phyloP scores from a whole-genome alignment of 2,329 filamentous ascomycete species.

The Cladosporium oxysporum region DNA sequence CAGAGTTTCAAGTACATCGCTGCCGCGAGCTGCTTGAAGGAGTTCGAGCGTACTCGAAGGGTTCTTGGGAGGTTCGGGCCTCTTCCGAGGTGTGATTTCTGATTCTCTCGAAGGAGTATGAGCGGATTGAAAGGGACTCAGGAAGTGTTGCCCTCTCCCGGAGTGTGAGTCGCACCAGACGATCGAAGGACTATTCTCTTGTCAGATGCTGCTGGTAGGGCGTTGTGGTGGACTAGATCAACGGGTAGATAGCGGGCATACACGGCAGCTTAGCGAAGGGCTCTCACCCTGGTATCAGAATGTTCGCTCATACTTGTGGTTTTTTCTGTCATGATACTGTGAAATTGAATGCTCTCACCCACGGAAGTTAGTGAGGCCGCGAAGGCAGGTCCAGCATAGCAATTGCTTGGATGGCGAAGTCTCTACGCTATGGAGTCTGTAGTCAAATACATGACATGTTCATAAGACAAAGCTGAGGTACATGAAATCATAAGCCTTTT shows the following conservation, averaged over 20 bases:
- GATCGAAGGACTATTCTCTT: neutral
- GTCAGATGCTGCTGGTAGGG: neutral
- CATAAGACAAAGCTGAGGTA: too few relatives aligned
- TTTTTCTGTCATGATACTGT: neutral
- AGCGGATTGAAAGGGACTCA: slow-evolving; percentile 27
- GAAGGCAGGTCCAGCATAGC: too few relatives aligned
- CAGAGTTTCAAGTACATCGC: slow-evolving; percentile 57
- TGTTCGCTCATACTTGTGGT: neutral
- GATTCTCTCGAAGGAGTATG: slow-evolving; percentile 51
- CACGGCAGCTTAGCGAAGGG: neutral
- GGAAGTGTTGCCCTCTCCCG: neutral
- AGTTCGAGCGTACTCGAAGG: slow-evolving; percentile 44
- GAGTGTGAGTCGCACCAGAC: neutral
- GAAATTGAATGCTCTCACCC: neutral
- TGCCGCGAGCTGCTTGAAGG: slow-evolving; percentile 52
- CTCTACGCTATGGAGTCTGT: too few relatives aligned
- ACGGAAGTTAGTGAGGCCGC: neutral
- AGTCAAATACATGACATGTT: neutral
- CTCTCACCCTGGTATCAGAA: neutral
- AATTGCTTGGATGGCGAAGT: neutral
- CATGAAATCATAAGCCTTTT: neutral
- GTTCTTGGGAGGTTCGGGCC: neutral
- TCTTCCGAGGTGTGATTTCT: neutral
- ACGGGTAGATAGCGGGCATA: neutral
- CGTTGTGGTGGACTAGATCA: neutral